Percentiles rank a stretch among this genome's conserved stretches.
These are phyloP conservation scores for Houttuynia cordata DNA, from an alignment of 164 flowering plant species.

Conservation along the genomic window DNA sequence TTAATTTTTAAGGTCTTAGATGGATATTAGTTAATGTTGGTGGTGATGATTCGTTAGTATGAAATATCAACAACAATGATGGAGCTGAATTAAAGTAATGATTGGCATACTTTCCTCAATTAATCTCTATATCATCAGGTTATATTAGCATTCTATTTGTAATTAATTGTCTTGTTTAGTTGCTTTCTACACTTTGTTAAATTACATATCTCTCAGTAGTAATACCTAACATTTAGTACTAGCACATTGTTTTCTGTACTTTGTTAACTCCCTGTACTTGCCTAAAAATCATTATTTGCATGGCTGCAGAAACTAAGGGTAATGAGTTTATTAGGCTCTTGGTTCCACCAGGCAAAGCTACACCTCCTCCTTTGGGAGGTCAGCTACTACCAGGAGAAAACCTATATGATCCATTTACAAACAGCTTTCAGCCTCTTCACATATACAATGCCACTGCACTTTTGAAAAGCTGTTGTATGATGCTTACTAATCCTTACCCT, in stretches of 20 bases:
- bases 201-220: not conserved
- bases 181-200: no score
- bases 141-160: no score
- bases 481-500: conserved; percentile 63
- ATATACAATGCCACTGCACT: conserved; percentile 33
- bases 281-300: not conserved
- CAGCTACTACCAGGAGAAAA: conserved; percentile 13
- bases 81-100: not conserved
- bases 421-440: conserved; percentile 29
- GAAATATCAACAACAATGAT: not conserved
- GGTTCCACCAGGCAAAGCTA: conserved; percentile 63
- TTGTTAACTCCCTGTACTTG: no score
- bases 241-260: no score
- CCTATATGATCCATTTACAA: conserved; percentile 14
- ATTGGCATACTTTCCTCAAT: not conserved
- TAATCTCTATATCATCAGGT: not conserved
- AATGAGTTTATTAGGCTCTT: conserved; percentile 31
- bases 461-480: conserved; percentile 40
- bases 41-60: not conserved
- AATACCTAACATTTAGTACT: no score
- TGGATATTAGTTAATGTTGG: not conserved
- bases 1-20: not conserved
- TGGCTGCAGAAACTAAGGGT: conserved; percentile 38
- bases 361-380: conserved; percentile 60
- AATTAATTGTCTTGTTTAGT: no score